These are phyloP conservation scores for Hypoxylon sp. DNA, from an alignment of 2,329 filamentous ascomycete species.

Conservation along the genomic window DNA sequence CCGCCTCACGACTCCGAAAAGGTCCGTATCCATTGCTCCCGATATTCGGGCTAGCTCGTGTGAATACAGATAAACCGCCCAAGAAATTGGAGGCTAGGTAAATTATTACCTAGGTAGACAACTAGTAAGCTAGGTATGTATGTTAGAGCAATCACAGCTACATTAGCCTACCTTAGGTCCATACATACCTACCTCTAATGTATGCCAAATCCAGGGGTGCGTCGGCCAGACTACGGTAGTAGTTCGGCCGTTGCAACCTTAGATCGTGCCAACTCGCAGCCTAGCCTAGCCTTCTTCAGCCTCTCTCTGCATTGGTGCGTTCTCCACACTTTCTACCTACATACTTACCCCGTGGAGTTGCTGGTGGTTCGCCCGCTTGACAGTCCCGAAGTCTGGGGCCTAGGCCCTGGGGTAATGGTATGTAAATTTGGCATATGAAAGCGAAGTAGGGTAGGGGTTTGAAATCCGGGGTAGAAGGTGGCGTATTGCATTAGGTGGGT, in stretches of 20 bases:
- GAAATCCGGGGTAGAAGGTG: constrained; percentile 1
- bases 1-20: constrained; percentile 5
- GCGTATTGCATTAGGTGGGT: background rate
- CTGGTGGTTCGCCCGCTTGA: too few species aligned
- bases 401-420: too few species aligned
- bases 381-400: too few species aligned
- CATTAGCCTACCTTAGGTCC: background rate
- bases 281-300: background rate
- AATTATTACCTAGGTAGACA: background rate
- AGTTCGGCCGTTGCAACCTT: constrained; percentile 9
- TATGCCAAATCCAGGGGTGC: background rate
- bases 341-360: background rate
- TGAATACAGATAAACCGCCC: background rate
- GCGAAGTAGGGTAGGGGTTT: background rate
- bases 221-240: constrained; percentile 20
- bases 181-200: background rate
- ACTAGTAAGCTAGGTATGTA: background rate
- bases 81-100: background rate
- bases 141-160: background rate
- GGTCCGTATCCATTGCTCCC: constrained; percentile 1
- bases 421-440: too few species aligned
- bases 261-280: background rate
- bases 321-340: background rate
- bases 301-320: background rate
- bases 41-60: background rate